Conservation (phyloP, 2,329 filamentous ascomycete species). For the Apiospora rasikravindrae region DNA sequence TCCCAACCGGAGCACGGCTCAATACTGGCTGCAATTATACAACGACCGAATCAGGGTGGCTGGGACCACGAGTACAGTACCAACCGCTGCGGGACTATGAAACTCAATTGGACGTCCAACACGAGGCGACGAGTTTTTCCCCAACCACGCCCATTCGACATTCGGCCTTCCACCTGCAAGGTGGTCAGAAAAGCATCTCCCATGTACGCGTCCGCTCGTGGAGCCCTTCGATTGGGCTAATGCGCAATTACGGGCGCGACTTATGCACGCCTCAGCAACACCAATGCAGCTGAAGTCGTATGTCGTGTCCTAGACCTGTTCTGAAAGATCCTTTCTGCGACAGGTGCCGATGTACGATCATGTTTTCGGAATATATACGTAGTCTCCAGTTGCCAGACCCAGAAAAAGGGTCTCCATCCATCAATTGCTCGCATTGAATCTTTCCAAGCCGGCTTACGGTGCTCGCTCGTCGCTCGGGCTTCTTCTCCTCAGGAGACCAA, state of each 20-base stretch:
- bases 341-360: conserved; percentile 10
- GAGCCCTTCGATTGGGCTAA: conserved; percentile 22
- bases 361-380: conserved; percentile 16
- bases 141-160: conserved; percentile 22
- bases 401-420: neutral
- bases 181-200: conserved; percentile 22
- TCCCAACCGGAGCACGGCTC: conserved; percentile 2
- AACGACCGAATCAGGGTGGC: conserved; percentile 19
- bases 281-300: conserved; percentile 15
- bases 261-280: conserved; percentile 22
- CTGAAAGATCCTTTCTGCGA: neutral
- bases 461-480: neutral
- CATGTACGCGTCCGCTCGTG: conserved; percentile 23
- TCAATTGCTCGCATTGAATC: neutral
- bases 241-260: conserved; percentile 3
- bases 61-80: conserved; percentile 21
- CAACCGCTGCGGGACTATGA: conserved; percentile 10
- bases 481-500: neutral
- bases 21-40: neutral
- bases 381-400: conserved; percentile 4
- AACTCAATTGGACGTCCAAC: conserved; percentile 24
- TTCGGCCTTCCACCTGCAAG: conserved; percentile 17
- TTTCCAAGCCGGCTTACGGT: neutral
- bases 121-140: conserved; percentile 4
- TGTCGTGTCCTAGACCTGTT: neutral